These are phyloP conservation scores for Cryptococcus wingfieldii DNA, from an alignment of 1,284 basidiomycete species.

Conservation along the genomic window DNA sequence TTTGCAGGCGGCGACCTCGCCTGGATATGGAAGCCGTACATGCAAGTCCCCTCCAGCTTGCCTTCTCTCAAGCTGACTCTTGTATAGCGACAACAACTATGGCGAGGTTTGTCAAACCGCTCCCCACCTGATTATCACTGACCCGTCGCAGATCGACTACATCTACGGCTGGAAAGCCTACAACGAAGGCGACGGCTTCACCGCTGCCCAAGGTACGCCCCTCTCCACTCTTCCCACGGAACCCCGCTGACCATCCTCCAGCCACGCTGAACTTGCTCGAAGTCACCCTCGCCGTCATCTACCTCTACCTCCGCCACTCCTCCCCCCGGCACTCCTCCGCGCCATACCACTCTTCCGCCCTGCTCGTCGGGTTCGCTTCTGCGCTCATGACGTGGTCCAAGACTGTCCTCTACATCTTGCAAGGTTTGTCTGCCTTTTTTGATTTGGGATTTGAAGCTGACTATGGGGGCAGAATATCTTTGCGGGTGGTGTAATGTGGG, in stretches of 20 bases:
- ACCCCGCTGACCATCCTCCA: constrained; percentile 32
- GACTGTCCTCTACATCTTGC: constrained; percentile 73
- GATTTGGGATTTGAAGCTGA: background rate
- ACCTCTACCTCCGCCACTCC: constrained; percentile 69
- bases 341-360: constrained; percentile 37
- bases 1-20: constrained; percentile 76
- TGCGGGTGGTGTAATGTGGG: constrained; percentile 61
- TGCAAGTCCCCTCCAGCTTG: constrained; percentile 30
- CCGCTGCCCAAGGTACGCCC: constrained; percentile 73
- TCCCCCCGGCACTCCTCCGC: constrained; percentile 45
- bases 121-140: background rate
- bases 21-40: constrained; percentile 83
- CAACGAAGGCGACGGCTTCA: constrained; percentile 68
- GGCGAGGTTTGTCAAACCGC: constrained; percentile 5
- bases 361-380: constrained; percentile 68
- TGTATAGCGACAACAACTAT: constrained; percentile 30
- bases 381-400: constrained; percentile 75
- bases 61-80: constrained; percentile 1
- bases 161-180: constrained; percentile 68
- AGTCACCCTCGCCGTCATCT: constrained; percentile 66
- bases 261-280: constrained; percentile 78
- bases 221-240: background rate
- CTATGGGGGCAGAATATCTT: constrained; percentile 39
- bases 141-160: constrained; percentile 60
- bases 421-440: constrained; percentile 53